Base-by-base conservation (phyloP, 768 basidiomycete species). In the Calvatia gigantea region DNA sequence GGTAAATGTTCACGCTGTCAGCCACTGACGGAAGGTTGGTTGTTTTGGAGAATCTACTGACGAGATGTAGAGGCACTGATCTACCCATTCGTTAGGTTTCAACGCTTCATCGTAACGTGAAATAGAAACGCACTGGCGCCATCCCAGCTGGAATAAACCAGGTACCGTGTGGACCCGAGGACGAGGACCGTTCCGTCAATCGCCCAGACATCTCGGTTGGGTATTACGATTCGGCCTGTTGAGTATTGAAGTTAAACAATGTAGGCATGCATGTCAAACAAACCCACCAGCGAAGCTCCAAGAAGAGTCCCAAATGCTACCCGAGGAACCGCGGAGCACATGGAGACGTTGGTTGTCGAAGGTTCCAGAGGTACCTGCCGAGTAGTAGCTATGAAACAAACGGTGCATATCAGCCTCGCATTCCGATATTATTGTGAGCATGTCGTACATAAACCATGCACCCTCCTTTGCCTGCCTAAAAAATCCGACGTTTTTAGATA, bases 101-200 rank as follows among this genome's bases (percentile, higher is more conserved):
- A 45, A 12, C 11, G 11, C 21, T 9, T 19, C 2, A 15, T 15
- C 19, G 17, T 14, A 17, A 50, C 5, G 14, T 7, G 19, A n/a
- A 29, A 27, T 7, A 39, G 15, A 11, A 11, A 61, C 67, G 50
- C 41, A 70, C 68, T 58, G 27, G 56, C 58, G 7, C 70, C 69
- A 54, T 71, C 69, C 65, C 65, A 71, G 37, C 64, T 66, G 3
- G 69, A 70, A 47, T 70, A 70, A 0, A 73, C 69, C 8, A 71
- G 56, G 39, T 73, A 73, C 5, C 58, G 53, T 8, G 58, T 64
- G 1, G 60, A 33, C 9, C 63, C 62, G 14, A 65, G 17, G 15
- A 69, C 54, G 15, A 71, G 56, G 1, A 72, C 60, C 6, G 69
- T 73, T 6, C 64, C 66, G 47, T 73, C 70, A 42, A 73, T 72